Evolutionary conservation across 2,329 filamentous ascomycete genomes (phyloP).

Genomic region (Pseudopithomyces chartarum): DNA sequence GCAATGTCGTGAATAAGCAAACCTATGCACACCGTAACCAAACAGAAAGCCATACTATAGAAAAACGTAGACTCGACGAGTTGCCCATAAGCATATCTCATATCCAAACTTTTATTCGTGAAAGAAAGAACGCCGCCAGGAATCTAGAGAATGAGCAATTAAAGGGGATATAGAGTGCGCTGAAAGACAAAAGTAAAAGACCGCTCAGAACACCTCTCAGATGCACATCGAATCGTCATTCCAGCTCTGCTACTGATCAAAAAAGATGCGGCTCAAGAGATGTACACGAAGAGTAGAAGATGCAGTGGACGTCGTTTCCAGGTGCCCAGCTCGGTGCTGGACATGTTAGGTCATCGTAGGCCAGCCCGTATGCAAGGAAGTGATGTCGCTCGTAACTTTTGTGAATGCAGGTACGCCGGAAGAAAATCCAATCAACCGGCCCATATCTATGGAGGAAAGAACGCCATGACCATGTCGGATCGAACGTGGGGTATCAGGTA

Average conservation of each 20-base stretch:
- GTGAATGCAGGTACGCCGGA: slow-evolving; percentile 16
- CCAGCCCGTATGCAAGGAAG: slow-evolving; percentile 24
- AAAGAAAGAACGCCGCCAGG: slow-evolving; percentile 3
- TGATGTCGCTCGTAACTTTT: slow-evolving; percentile 31
- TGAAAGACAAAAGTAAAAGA: slow-evolving; percentile 20
- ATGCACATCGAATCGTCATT: slow-evolving; percentile 43
- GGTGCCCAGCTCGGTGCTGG: slow-evolving; percentile 20
- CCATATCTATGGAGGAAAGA: slow-evolving; percentile 23
- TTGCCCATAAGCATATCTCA: not conserved
- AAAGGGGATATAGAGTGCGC: slow-evolving; percentile 27
- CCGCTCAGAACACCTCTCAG: slow-evolving; percentile 36
- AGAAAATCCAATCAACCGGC: slow-evolving; percentile 14
- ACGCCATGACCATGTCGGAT: slow-evolving; percentile 24
- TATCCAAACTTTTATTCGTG: not conserved
- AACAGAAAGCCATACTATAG: not conserved
- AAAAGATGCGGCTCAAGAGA: slow-evolving; percentile 34
- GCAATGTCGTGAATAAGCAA: not conserved
- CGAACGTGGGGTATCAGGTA: slow-evolving; percentile 31
- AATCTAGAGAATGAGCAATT: slow-evolving; percentile 22
- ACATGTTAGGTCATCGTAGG: slow-evolving; percentile 18
- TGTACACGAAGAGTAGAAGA: slow-evolving; percentile 31
- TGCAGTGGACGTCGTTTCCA: slow-evolving; percentile 27
- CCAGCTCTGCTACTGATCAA: slow-evolving; percentile 26
- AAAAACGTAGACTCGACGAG: not conserved
- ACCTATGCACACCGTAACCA: not conserved